Evolutionary conservation across 2,329 filamentous ascomycete species (phyloP), one percentile per base, ranked within the genome.

Genomic region (Tolypocladium amazonense): DNA sequence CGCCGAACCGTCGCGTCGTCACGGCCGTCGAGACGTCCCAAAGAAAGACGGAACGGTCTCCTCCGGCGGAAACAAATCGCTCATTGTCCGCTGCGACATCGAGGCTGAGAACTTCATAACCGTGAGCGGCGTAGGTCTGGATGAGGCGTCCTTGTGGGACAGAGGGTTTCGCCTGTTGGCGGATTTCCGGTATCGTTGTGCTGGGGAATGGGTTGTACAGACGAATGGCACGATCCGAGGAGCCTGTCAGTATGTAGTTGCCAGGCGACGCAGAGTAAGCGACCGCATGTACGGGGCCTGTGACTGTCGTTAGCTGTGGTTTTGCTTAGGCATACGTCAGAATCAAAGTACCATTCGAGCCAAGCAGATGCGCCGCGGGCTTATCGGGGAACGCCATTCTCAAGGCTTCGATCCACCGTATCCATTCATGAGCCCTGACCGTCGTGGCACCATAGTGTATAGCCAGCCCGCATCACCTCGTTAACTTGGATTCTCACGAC

Each of bases 11-110:
- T 27, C 90, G 83, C 33, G 89, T 77, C 4, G 93, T 96, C 66
- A 84, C 81, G 23, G 89, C 91, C 3, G 87, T 88, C 55, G 88
- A 81, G 0, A 97, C 94, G 73, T 99, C 94, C 94, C 94, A 97
- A 6, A 97, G 80, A 70, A 97, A 97, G 0, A 96, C 91, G 62
- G 84, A 81, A 66, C 93, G 89, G 76, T 99, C 94, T 61, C 94
- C 94, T 65, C 94, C 94, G 1, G 85, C 84, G n/a, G 88, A 92
- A 12, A 87, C 88, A 72, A 99, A 97, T 52, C 85, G 85, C 65
- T 90, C 83, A 74, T 99, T 99, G 76, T 91, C 88, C 30, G 77
- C 70, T 9, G 84, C 77, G 56, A 97, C 88, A 58, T 83, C 80
- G 45, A 99, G 80, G 65, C 90, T 89, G 62, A 97, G 86, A 9